A percentile compares a stretch with the other conserved stretches of the same genome.
These are phyloP conservation scores for Mycena vulgaris DNA, from an alignment of 768 basidiomycete species.

Conservation along the genomic window DNA sequence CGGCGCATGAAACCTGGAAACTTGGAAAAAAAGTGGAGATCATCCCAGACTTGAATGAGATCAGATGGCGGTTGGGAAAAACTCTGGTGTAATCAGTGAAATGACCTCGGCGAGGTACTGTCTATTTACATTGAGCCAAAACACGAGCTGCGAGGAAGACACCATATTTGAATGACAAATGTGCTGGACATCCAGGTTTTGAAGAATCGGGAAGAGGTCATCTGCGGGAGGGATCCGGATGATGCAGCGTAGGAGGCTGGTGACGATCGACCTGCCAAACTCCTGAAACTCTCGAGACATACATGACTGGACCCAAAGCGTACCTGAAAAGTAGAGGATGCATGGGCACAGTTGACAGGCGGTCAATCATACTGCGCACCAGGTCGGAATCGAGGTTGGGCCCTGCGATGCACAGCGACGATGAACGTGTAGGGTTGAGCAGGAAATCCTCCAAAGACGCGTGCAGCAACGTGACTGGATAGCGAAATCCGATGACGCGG, in stretches of 20 bases:
- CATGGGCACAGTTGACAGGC: neutral
- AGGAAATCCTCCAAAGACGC: conserved; percentile 18
- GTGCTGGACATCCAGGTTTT: conserved; percentile 1
- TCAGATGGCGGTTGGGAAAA: neutral
- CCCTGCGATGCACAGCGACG: neutral
- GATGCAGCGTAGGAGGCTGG: neutral
- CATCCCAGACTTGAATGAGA: conserved; percentile 7
- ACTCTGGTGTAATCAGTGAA: neutral
- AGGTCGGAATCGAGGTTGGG: neutral
- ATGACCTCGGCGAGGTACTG: neutral
- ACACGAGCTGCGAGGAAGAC: neutral
- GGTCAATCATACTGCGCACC: neutral
- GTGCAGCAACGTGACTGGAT: neutral
- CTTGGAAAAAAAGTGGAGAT: conserved; percentile 4
- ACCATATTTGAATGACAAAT: neutral
- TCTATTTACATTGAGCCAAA: conserved; percentile 10
- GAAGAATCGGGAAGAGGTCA: conserved; percentile 8
- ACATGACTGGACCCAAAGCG: neutral
- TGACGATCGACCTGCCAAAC: neutral
- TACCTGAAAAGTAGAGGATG: neutral
- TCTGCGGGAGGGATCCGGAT: neutral
- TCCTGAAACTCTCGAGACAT: neutral
- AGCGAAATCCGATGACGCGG: neutral
- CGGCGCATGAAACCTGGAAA: neutral
- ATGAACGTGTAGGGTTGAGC: neutral